Evolutionary conservation across 2,329 filamentous ascomycete genomes (phyloP).

Genomic region (Stenocarpella maydis): DNA sequence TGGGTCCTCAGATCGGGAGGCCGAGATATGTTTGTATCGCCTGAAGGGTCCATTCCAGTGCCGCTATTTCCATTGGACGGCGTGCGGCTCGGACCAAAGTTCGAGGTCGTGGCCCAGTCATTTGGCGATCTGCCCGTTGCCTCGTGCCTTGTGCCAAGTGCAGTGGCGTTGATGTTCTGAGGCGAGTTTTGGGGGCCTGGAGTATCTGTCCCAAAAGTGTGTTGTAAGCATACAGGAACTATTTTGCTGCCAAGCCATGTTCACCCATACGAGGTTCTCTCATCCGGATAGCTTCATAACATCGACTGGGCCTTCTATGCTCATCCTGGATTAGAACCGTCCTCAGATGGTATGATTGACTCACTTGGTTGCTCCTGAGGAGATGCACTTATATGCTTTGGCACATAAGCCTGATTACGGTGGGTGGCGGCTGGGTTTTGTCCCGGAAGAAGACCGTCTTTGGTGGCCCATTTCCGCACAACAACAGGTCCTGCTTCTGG

Average conservation of each 20-base stretch:
- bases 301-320: no score
- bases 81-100: background rate
- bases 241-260: no score
- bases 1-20: slow-evolving; percentile 11
- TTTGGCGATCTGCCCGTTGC: slow-evolving; percentile 2
- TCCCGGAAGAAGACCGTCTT: slow-evolving; percentile 30
- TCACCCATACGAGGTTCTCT: no score
- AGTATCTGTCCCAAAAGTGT: background rate
- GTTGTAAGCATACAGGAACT: background rate
- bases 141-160: background rate
- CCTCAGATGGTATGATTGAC: background rate
- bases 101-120: slow-evolving; percentile 3
- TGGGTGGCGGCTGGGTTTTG: slow-evolving; percentile 22
- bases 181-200: background rate
- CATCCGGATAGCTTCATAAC: no score
- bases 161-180: background rate
- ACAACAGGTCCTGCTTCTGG: slow-evolving; percentile 35
- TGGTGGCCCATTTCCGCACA: slow-evolving; percentile 37
- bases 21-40: background rate
- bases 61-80: background rate
- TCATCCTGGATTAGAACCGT: no score
- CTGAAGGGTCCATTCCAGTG: background rate
- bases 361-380: slow-evolving; percentile 15
- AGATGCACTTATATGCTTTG: slow-evolving; percentile 27
- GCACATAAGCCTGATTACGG: slow-evolving; percentile 5